Evolutionary conservation across 306 rosid species (phyloP).

Genomic region (Macrotyloma uniflorum): DNA sequence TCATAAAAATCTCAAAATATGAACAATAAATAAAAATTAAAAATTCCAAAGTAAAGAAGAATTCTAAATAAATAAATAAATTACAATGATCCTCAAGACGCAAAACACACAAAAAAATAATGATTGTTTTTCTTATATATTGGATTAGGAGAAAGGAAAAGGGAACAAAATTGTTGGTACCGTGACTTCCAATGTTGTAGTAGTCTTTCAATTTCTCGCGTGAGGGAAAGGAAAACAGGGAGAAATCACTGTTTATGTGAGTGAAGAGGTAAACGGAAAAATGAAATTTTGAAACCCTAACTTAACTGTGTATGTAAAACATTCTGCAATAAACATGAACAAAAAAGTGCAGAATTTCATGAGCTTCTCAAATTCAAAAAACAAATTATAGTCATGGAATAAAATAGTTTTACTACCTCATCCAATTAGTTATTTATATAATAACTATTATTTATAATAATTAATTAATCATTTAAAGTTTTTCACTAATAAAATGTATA

Average conservation of each 20-base stretch:
- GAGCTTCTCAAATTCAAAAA: neutral
- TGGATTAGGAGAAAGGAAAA: conserved; percentile 1
- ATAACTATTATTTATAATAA: too few relatives aligned
- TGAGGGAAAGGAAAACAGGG: neutral
- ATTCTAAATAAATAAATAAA: neutral
- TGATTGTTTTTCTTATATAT: neutral
- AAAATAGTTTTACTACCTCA: too few relatives aligned
- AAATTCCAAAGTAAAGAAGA: conserved; percentile 26
- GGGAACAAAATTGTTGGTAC: conserved; percentile 14
- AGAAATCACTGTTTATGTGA: neutral
- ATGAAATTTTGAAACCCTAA: conserved; percentile 34
- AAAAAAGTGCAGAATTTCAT: neutral
- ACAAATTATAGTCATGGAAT: neutral
- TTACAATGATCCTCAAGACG: neutral
- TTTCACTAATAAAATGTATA: too few relatives aligned
- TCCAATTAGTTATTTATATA: too few relatives aligned
- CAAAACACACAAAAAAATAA: neutral
- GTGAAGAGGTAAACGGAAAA: neutral
- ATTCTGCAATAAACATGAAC: neutral
- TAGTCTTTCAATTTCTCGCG: neutral
- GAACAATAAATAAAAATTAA: neutral
- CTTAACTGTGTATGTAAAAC: neutral
- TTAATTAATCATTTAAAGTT: too few relatives aligned
- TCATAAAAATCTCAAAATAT: neutral
- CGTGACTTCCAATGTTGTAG: neutral